A percentile compares a stretch with the other conserved stretches of the same genome.
These are phyloP conservation scores for Lichtheimia corymbifera DNA, from an alignment of 371 early-diverging fungal species.

Conservation along the genomic window DNA sequence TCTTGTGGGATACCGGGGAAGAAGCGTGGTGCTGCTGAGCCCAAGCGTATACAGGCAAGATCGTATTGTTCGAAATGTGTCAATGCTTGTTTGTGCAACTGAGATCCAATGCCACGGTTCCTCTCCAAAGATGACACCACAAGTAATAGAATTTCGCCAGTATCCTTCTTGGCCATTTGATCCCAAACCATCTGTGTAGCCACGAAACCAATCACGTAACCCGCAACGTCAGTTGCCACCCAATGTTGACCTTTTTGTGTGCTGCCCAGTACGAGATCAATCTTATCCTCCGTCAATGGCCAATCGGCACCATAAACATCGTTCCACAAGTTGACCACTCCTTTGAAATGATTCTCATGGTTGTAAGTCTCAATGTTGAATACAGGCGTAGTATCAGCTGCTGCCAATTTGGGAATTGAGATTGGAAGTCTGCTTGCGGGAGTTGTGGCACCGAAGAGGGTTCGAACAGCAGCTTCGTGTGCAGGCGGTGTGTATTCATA, in stretches of 20 bases:
- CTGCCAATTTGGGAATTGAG: slow-evolving; percentile 25
- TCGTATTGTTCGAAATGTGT: slow-evolving; percentile 20
- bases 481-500: slow-evolving; percentile 55
- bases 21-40: slow-evolving; percentile 51
- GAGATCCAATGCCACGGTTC: slow-evolving; percentile 34
- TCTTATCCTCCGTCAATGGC: slow-evolving; percentile 30
- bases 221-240: slow-evolving; percentile 17
- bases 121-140: slow-evolving; percentile 32
- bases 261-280: slow-evolving; percentile 23
- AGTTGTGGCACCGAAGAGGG: slow-evolving; percentile 43
- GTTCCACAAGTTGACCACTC: slow-evolving; percentile 29
- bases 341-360: slow-evolving; percentile 12
- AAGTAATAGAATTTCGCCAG: slow-evolving; percentile 38
- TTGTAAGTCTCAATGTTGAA: slow-evolving; percentile 6
- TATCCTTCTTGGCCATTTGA: neutral
- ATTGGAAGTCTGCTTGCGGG: slow-evolving; percentile 32
- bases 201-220: slow-evolving; percentile 38
- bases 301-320: slow-evolving; percentile 17
- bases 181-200: slow-evolving; percentile 27
- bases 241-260: slow-evolving; percentile 23
- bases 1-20: slow-evolving; percentile 46
- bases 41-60: slow-evolving; percentile 19
- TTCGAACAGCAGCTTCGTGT: slow-evolving; percentile 38
- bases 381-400: neutral
- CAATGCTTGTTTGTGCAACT: slow-evolving; percentile 32